phyloP scores from a whole-genome alignment of 2,329 filamentous ascomycete genomes.

The Phaeosphaeria sp. region DNA sequence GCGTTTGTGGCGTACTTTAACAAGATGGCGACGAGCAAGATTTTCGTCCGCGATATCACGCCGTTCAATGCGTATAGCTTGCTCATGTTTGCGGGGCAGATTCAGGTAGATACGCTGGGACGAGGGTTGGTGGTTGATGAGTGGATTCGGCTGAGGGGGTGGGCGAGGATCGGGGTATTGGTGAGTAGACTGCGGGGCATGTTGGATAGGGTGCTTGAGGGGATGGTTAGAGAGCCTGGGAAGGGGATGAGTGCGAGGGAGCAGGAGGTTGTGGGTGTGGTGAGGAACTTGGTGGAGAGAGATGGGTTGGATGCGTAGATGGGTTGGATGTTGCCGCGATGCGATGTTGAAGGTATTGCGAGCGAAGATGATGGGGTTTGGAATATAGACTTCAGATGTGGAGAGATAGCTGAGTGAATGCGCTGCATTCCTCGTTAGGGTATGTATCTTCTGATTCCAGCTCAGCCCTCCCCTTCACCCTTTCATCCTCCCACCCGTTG shows the following conservation, averaged over 20 bases:
- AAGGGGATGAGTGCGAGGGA: conserved; percentile 57
- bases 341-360: too few species aligned
- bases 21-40: conserved; percentile 89
- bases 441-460: too few species aligned
- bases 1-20: conserved; percentile 88
- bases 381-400: too few species aligned
- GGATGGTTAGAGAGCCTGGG: conserved; percentile 78
- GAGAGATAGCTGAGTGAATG: too few species aligned
- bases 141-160: conserved; percentile 85
- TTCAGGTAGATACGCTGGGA: conserved; percentile 85
- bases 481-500: too few species aligned
- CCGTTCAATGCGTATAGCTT: conserved; percentile 91
- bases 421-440: too few species aligned
- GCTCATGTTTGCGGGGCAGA: conserved; percentile 84
- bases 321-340: background rate
- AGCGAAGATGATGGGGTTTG: too few species aligned
- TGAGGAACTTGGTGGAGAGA: conserved; percentile 82
- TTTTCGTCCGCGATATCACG: conserved; percentile 89
- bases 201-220: conserved; percentile 83
- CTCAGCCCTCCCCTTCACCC: too few species aligned
- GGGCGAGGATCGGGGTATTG: conserved; percentile 92
- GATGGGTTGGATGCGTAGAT: conserved; percentile 75
- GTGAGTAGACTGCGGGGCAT: conserved; percentile 82
- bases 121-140: conserved; percentile 89
- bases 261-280: conserved; percentile 74